Base-by-base conservation (phyloP, 495 filamentous ascomycete species). In the Aspergillus heteromorphus region DNA sequence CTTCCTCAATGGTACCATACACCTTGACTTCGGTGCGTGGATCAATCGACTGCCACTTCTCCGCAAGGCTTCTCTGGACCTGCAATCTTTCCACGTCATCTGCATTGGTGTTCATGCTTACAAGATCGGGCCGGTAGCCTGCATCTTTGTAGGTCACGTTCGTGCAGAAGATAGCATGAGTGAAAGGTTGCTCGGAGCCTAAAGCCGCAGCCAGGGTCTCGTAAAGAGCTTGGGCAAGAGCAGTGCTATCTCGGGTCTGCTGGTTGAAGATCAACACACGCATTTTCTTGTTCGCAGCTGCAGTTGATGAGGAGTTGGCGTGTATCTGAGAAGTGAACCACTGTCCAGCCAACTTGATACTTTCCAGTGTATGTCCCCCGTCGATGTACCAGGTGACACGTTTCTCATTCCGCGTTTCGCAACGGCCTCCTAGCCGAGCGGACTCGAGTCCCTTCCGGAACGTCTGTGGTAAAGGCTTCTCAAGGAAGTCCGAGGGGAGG, bases 191-290 rank as follows among this genome's bases (percentile, higher is more conserved):
- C 11, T 73, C 71, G 9, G 78, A 67, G 6, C 70, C 68, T 1
- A 88, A 71, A 0, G 83, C 77, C 4, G 74, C 67, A 30, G 81
- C 65, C 29, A 97, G 79, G 0, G 83, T 84, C 20, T 78, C 71
- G 56, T 92, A 79, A 17, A 95, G 83, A 1, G 83, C 78, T 11
- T 79, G 69, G 9, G 87, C 86, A n/a, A 87, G 72, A 10, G 80
- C 74, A 23, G 69, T 68, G 50, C 91, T 89, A 49, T 87, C 80
- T 16, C 92, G 85, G 10, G 86, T 90, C 64, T 97, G 92, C 62
- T 98, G 93, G 71, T 98, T 98, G 79, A 97, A 98, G 48, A 98
- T 83, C 50, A 98, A 74, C 48, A 91, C 83, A n/a, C 84, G 78
- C 9, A 64, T 64, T 62, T 59, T 73, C 60, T 68, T 66, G 43